Evolutionary conservation across 352 stramenopile species (phyloP), one percentile per base, ranked within the genome.

Genomic region (Thraustochytrium striatum): DNA sequence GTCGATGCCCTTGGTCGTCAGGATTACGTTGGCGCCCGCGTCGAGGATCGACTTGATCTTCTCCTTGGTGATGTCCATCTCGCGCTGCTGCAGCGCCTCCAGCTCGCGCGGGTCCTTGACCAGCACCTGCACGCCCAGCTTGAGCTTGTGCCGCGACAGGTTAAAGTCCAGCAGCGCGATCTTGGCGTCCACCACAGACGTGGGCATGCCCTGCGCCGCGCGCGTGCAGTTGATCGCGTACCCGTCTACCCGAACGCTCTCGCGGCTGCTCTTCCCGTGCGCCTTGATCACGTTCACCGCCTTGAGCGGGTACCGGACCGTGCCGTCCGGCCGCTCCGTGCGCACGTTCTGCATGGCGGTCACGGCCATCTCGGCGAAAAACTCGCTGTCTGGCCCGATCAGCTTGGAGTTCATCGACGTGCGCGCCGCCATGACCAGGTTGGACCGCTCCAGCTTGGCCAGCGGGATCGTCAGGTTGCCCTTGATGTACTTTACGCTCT

Each of bases 21-120:
- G 85, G 39, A 99, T 95, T 36, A 99, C 96, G 78, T 98, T 98
- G 55, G 96, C 96, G 50, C 96, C 96, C 33, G 95, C 89, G 69
- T 97, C 89, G 21, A 99, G 89, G 85, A 99, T 99, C 86, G 98
- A 98, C 85, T 98, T 89, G 85, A 99, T 99, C 84, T 97, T 97
- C 86, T 99, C 95, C 86, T 99, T 99, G 69, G 96, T 99, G 84
- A 99, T 99, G 86, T 99, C 96, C 83, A 99, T 96, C 88, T 99
- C 96, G 43, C 96, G 88, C 86, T 99, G 90, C 82, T 97, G 96
- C 84, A 99, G 98, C 72, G 91, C 91, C 84, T 99, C 96, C 58
- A 99, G 90, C 61, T 92, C 84, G 44, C 86, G 86, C 30, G 84
- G 69, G 30, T 93, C 84, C 5, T 84, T 84, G 11, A 92, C 69